phyloP scores from a whole-genome alignment of 805 yeast species.

The Kluyveromyces lactis region DNA sequence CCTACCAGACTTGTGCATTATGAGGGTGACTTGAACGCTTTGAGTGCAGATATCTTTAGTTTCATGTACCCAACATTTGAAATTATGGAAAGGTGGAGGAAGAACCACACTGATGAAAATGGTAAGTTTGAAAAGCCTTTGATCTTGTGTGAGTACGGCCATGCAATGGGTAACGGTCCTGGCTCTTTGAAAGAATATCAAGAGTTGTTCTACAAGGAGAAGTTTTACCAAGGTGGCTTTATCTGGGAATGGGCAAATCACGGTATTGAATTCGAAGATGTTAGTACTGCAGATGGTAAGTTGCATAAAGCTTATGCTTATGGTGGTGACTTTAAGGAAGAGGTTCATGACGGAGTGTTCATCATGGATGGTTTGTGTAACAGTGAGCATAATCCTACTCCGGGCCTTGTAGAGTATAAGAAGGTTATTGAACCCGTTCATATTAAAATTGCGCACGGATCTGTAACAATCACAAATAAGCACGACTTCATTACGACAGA shows the following conservation, averaged over 20 bases:
- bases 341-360: slow-evolving; percentile 1
- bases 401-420: not conserved
- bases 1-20: slow-evolving; percentile 1
- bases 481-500: not conserved
- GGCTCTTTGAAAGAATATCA: slow-evolving; percentile 2
- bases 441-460: not conserved
- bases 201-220: not conserved
- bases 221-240: slow-evolving; percentile 1
- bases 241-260: slow-evolving; percentile 4
- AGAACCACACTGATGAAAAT: not conserved
- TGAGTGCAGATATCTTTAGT: not conserved
- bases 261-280: slow-evolving; percentile 1
- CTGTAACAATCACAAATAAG: not conserved
- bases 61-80: slow-evolving; percentile 2
- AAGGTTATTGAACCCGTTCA: not conserved
- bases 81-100: slow-evolving; percentile 2
- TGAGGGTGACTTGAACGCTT: slow-evolving; percentile 1
- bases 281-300: not conserved
- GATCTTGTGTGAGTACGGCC: slow-evolving; percentile 2
- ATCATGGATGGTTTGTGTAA: slow-evolving; percentile 1
- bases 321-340: slow-evolving; percentile 2
- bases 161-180: slow-evolving; percentile 2
- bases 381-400: not conserved
- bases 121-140: slow-evolving; percentile 2
- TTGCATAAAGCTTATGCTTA: not conserved